Conservation (phyloP, 2,329 filamentous ascomycete genomes). For the Pseudocercospora fuligena region DNA sequence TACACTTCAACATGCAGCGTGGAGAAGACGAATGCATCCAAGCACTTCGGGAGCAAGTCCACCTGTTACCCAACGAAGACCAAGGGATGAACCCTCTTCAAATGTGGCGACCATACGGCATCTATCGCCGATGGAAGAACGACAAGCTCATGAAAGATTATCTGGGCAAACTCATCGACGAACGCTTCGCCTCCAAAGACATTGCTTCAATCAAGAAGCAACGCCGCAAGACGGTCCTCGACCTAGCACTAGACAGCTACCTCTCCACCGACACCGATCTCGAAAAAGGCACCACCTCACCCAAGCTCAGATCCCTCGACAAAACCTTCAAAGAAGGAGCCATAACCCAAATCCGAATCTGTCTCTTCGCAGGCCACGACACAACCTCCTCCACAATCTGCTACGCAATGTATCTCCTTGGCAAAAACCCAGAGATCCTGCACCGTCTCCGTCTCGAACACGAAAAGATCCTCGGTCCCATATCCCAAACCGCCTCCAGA, state of each 20-base stretch:
- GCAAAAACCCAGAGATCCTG: conserved; percentile 39
- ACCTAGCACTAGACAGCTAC: conserved; percentile 42
- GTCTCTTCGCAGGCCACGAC: conserved; percentile 49
- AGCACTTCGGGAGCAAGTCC: conserved; percentile 43
- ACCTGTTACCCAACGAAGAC: conserved; percentile 28
- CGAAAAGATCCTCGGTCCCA: conserved; percentile 52
- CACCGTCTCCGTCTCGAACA: conserved; percentile 53
- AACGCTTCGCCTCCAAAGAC: conserved; percentile 39
- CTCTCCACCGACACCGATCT: conserved; percentile 30
- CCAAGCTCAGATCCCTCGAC: conserved; percentile 34
- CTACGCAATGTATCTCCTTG: conserved; percentile 46
- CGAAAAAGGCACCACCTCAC: conserved; percentile 20
- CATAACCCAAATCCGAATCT: conserved; percentile 42
- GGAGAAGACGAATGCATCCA: conserved; percentile 44
- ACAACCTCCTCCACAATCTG: conserved; percentile 43
- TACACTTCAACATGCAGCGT: conserved; percentile 44
- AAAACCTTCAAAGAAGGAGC: conserved; percentile 40
- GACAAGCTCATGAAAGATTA: conserved; percentile 28
- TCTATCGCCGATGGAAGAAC: conserved; percentile 32
- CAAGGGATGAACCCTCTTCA: conserved; percentile 20
- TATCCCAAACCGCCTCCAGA: conserved; percentile 26
- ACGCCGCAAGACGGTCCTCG: conserved; percentile 33
- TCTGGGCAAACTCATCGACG: conserved; percentile 40
- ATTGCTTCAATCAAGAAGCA: conserved; percentile 33
- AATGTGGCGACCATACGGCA: conserved; percentile 28